These are phyloP conservation scores for Colletotrichum incanum DNA, from an alignment of 2,329 filamentous ascomycete species.

Conservation along the genomic window DNA sequence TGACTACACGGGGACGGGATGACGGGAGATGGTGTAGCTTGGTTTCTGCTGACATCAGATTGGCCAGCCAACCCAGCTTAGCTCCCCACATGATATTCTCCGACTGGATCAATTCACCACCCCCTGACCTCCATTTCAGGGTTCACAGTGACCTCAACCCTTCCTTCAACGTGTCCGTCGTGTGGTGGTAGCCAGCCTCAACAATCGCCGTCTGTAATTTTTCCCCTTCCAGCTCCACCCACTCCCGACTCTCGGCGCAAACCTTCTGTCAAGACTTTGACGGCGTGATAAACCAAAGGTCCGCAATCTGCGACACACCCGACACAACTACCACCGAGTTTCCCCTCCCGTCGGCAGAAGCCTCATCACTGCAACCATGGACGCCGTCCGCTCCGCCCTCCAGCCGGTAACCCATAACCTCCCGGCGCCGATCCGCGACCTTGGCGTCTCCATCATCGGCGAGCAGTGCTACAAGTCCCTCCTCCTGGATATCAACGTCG, in stretches of 20 bases:
- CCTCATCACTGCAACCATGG: slow-evolving; percentile 62
- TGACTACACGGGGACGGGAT: neutral
- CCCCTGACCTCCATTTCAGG: slow-evolving; percentile 34
- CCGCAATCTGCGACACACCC: neutral
- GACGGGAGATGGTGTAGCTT: slow-evolving; percentile 5
- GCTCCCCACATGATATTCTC: slow-evolving; percentile 34
- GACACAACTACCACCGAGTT: neutral
- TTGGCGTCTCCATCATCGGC: slow-evolving; percentile 86
- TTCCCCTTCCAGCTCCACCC: slow-evolving; percentile 5
- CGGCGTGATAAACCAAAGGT: slow-evolving; percentile 5
- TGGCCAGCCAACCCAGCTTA: slow-evolving; percentile 16
- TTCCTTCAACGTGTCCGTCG: slow-evolving; percentile 41
- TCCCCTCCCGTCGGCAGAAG: slow-evolving; percentile 11
- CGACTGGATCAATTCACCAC: slow-evolving; percentile 27
- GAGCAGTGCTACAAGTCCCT: slow-evolving; percentile 88
- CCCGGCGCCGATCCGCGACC: slow-evolving; percentile 81
- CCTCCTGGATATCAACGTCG: slow-evolving; percentile 86
- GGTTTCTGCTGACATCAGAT: slow-evolving; percentile 2
- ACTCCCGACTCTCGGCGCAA: neutral
- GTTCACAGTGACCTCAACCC: slow-evolving; percentile 43
- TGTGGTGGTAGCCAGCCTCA: slow-evolving; percentile 29
- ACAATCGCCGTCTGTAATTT: slow-evolving; percentile 26
- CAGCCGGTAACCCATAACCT: slow-evolving; percentile 81
- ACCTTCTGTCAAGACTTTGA: neutral
- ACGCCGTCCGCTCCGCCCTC: slow-evolving; percentile 73